These are phyloP conservation scores for Arxiozyma telluris DNA, from an alignment of 1,139 yeast species.

Conservation along the genomic window DNA sequence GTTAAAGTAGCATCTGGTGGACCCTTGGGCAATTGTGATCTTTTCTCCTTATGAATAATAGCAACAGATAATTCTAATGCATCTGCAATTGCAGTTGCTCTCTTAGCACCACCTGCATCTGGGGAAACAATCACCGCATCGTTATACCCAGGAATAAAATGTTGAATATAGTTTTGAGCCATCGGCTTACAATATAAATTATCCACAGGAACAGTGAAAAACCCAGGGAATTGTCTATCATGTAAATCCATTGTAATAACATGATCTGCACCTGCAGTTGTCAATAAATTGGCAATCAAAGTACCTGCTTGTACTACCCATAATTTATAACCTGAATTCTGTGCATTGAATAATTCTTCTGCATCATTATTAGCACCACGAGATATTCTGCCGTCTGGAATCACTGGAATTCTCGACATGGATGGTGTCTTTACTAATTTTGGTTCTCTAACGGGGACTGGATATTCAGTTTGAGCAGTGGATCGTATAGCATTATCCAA, in stretches of 20 bases:
- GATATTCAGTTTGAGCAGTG: constrained; percentile 7
- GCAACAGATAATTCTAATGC: constrained; percentile 85
- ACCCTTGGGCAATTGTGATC: constrained; percentile 39
- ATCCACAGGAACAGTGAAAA: constrained; percentile 87
- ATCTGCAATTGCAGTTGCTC: constrained; percentile 93
- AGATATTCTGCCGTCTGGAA: constrained; percentile 28
- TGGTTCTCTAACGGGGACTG: constrained; percentile 8
- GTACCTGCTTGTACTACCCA: constrained; percentile 98
- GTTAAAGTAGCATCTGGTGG: constrained; percentile 29
- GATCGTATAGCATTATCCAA: constrained; percentile 19
- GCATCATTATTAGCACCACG: constrained; percentile 19
- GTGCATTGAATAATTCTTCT: constrained; percentile 28
- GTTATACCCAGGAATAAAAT: constrained; percentile 61
- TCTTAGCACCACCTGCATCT: constrained; percentile 95
- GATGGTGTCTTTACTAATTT: constrained; percentile 16
- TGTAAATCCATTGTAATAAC: constrained; percentile 96
- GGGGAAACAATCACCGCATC: constrained; percentile 88
- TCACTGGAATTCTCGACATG: constrained; percentile 29
- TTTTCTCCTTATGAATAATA: constrained; percentile 86
- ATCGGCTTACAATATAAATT: constrained; percentile 80
- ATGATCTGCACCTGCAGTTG: constrained; percentile 94
- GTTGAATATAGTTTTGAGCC: constrained; percentile 68
- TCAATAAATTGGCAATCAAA: constrained; percentile 75
- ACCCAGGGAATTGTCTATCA: constrained; percentile 92
- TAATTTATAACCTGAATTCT: constrained; percentile 67